Percentiles rank a stretch among this genome's conserved stretches.
Evolutionary conservation across 306 rosid species (phyloP).

Genomic region (Coriaria nepalensis): DNA sequence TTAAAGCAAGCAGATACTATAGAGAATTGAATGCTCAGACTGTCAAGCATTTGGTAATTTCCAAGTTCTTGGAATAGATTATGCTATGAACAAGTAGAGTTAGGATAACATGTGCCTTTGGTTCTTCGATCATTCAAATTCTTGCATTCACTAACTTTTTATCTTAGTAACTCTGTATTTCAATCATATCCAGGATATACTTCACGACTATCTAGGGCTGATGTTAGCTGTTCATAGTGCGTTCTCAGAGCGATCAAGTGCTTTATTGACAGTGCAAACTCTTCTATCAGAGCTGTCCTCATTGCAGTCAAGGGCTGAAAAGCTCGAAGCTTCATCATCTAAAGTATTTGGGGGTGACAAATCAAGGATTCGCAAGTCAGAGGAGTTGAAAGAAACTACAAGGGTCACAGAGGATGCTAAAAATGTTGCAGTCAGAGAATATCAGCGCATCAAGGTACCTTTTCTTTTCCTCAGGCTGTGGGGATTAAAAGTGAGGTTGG

Average conservation of each 20-base stretch:
- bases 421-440: conserved; percentile 68
- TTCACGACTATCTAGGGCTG: conserved; percentile 91
- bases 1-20: conserved; percentile 79
- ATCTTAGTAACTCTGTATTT: not conserved
- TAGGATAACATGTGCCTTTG: too few relatives aligned
- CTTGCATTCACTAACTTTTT: not conserved
- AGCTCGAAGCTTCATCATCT: conserved; percentile 79
- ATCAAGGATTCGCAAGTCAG: conserved; percentile 56
- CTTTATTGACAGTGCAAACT: conserved; percentile 82
- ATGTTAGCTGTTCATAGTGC: conserved; percentile 82
- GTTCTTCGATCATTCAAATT: conserved; percentile 1
- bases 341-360: conserved; percentile 86
- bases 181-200: conserved; percentile 53
- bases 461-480: not conserved
- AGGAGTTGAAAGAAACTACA: conserved; percentile 76
- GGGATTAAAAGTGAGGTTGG: too few relatives aligned
- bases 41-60: conserved; percentile 77
- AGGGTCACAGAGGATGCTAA: conserved; percentile 76
- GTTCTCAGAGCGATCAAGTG: conserved; percentile 77
- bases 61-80: conserved; percentile 1
- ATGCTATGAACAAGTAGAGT: not conserved
- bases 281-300: conserved; percentile 69
- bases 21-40: conserved; percentile 89
- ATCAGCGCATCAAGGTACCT: conserved; percentile 80
- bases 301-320: conserved; percentile 69